Evolutionary conservation across 495 filamentous ascomycete species (phyloP), one percentile per base, ranked within the genome.

Genomic region (Xylaria sp.): DNA sequence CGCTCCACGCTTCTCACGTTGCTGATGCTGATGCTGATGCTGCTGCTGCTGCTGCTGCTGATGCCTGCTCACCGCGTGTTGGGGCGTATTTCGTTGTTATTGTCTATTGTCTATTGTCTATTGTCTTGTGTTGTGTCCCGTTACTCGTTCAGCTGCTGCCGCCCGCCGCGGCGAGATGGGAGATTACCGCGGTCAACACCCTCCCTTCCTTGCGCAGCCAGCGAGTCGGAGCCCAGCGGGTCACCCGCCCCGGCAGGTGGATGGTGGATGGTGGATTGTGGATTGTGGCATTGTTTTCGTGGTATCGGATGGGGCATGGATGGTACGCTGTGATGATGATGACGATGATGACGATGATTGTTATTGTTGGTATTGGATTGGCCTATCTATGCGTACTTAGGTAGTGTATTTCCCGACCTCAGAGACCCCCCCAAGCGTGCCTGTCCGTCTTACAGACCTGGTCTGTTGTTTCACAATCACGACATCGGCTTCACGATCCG

Each of bases 401-500:
- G n/a, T n/a, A 41, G 46, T 63, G 44, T 70, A 55, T 43, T 57
- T 70, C 58, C 68, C 68, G 68, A 63, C 65, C 37, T 29, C 67
- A 50, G 67, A 61, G 17, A 58, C 24, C 35, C 52, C 52, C 37
- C 66, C 52, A 41, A 67, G 55, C 35, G 48, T 67, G 64, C 48
- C n/a, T 55, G 64, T 48, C 48, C 33, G 24, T 48, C 64, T 67
- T 50, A 67, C 64, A 43, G 35, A 43, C 48, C 48, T 37, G 46
- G 31, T 33, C 15, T 50, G 24, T 31, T 50, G 68, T 69, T 61
- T 48, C 68, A 70, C 68, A 53, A 41, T 26, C 68, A 66, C 50
- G 35, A 48, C 61, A 43, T 71, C 69, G 69, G 69, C 61, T 66
- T 71, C 69, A 58, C 12, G 29, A 50, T 71, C 69, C 69, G 69